Conservation (phyloP, 2,329 filamentous ascomycete species). For the Geoglossum cookeanum region DNA sequence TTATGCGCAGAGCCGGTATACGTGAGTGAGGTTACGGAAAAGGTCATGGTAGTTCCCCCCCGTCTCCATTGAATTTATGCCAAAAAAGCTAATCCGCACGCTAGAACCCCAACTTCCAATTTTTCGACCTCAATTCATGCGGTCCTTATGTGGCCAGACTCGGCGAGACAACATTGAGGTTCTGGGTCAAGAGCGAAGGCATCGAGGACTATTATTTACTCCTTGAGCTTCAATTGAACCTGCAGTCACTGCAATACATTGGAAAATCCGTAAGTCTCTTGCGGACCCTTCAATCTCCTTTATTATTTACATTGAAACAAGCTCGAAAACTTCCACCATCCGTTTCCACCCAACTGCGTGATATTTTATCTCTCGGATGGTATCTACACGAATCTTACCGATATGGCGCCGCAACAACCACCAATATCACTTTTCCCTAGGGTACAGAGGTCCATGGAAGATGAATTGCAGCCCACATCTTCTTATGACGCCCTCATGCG, state of each 20-base stretch:
- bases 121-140: constrained; percentile 54
- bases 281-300: not conserved
- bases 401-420: constrained; percentile 35
- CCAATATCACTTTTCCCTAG: constrained; percentile 14
- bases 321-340: constrained; percentile 44
- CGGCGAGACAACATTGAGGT: constrained; percentile 43
- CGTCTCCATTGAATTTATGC: not conserved
- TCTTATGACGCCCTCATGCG: constrained; percentile 81
- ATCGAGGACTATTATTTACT: constrained; percentile 41
- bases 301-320: constrained; percentile 9
- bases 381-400: constrained; percentile 56
- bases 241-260: constrained; percentile 60
- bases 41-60: constrained; percentile 34
- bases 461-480: constrained; percentile 41
- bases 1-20: constrained; percentile 52
- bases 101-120: constrained; percentile 70
- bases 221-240: constrained; percentile 50
- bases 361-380: constrained; percentile 75
- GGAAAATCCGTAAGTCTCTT: constrained; percentile 33
- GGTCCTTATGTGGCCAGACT: constrained; percentile 45
- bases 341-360: constrained; percentile 63
- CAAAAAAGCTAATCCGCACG: not conserved
- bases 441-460: constrained; percentile 24
- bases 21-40: constrained; percentile 62
- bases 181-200: constrained; percentile 50